Evolutionary conservation across 1,284 basidiomycete genomes (phyloP), one percentile per base, ranked within the genome.

Genomic region (Sphaerobolus stellatus): DNA sequence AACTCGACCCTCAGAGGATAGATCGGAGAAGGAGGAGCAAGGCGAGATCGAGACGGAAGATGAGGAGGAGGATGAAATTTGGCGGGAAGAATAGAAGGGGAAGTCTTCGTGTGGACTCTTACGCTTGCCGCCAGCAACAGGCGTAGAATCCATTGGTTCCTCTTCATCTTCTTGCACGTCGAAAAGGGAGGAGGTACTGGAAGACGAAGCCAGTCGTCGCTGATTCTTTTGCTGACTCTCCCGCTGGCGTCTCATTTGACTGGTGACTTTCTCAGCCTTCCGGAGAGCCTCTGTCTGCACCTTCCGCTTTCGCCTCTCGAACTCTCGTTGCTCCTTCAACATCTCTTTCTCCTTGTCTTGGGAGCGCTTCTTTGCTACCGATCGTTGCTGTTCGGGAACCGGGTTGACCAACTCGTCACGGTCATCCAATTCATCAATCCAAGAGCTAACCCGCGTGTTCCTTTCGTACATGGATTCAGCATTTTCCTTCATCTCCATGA

Each of bases 401-500:
- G 52, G 29, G 22, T 29, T 20, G 52, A 53, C 28, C 4, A 53
- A 28, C 13, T 53, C 31, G 14, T 53, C 52, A 43, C 46, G 20
- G n/a, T 20, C 38, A 20, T 45, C 40, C 22, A 52, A 29, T 7
- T 53, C 44, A 4, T 48, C 52, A n/a, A 53, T 53, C 52, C 52
- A 53, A 4, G 52, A 43, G 24, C 52, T 53, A 1, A 44, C 48
- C 4, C 52, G 52, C 25, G 52, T 53, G 13, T 53, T 53, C 22
- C 31, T 24, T 18, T 48, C 52, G 44, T 53, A 53, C 52, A 53
- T 53, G 4, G 52, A 34, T 33, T 53, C 52, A 18, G 27, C 22
- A 33, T 52, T 58, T 0, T 59, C 64, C 51, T 71, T 72, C 52
- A 80, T 70, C 5, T 61, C 41, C 2, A 69, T 46, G n/a, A 80